Evolutionary conservation across 257 asterid species (phyloP).

Genomic region (Ajuga chamaepitys): DNA sequence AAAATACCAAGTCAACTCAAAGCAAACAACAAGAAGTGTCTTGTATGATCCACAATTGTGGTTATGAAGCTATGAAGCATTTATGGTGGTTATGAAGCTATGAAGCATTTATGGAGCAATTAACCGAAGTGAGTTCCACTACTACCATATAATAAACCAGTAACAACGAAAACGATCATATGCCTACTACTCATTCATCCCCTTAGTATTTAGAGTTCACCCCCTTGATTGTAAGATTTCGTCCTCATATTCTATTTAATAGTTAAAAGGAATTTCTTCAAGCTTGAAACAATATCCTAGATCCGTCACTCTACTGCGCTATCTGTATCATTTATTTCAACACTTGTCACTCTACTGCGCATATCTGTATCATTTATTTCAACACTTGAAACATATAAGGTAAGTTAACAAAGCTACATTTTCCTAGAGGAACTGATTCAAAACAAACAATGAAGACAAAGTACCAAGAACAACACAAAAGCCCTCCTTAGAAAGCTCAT

Average conservation of each 20-base stretch:
- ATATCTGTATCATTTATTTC: not conserved
- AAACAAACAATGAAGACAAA: not conserved
- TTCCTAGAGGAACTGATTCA: not conserved
- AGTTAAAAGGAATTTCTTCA: no score
- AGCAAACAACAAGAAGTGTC: not conserved
- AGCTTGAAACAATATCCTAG: no score
- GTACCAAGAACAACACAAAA: conserved; percentile 75
- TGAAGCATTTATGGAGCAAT: not conserved
- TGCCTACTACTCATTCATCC: no score
- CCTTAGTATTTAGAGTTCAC: no score
- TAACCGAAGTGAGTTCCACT: not conserved
- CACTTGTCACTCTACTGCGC: no score
- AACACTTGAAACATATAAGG: not conserved
- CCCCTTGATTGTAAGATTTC: no score
- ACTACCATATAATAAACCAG: not conserved
- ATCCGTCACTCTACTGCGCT: no score
- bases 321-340: no score
- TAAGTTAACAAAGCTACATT: not conserved
- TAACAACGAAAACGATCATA: not conserved
- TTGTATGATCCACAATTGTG: not conserved
- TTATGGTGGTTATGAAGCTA: not conserved
- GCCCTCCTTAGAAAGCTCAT: conserved; percentile 70
- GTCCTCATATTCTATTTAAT: no score
- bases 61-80: not conserved
- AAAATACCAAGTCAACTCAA: conserved; percentile 1